A percentile compares a stretch with the other conserved stretches of the same genome.
phyloP scores from a whole-genome alignment of 768 basidiomycete genomes.

The Wakefieldia striispora region DNA sequence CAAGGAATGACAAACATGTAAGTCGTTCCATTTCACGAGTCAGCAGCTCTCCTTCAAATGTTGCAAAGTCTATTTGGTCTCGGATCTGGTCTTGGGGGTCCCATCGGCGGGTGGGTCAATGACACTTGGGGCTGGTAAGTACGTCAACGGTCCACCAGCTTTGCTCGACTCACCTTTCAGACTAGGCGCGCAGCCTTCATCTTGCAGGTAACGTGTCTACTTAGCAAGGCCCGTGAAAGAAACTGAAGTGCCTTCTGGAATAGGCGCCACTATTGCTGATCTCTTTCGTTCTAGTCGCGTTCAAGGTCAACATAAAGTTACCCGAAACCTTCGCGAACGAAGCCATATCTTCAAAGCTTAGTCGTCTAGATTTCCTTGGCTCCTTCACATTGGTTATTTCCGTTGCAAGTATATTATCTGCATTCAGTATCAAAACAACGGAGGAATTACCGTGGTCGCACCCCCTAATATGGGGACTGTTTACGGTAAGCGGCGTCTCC shows the following conservation, averaged over 20 bases:
- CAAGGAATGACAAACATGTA: constrained; percentile 92
- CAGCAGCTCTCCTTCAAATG: constrained; percentile 4
- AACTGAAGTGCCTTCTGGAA: constrained; percentile 13
- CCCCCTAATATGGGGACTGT: constrained; percentile 66
- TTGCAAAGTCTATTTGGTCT: constrained; percentile 69
- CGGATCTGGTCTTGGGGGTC: constrained; percentile 79
- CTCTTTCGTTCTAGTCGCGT: constrained; percentile 65
- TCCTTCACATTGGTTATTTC: constrained; percentile 73
- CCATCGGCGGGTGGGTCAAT: constrained; percentile 81
- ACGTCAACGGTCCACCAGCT: neutral
- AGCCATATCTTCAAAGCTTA: constrained; percentile 58
- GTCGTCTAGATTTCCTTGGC: constrained; percentile 83
- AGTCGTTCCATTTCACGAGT: constrained; percentile 19
- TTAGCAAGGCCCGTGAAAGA: neutral
- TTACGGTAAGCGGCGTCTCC: constrained; percentile 55
- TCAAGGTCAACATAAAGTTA: constrained; percentile 76
- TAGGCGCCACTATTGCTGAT: constrained; percentile 77
- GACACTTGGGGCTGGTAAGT: constrained; percentile 83
- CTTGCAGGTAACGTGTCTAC: constrained; percentile 58
- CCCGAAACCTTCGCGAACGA: constrained; percentile 65
- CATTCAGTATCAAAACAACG: constrained; percentile 72
- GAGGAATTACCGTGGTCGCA: constrained; percentile 78
- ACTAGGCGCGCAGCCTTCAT: constrained; percentile 83
- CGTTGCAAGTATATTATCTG: constrained; percentile 70
- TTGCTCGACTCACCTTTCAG: constrained; percentile 8